Conservation (phyloP, 352 stramenopile genomes). For the Phytophthora sojae region DNA sequence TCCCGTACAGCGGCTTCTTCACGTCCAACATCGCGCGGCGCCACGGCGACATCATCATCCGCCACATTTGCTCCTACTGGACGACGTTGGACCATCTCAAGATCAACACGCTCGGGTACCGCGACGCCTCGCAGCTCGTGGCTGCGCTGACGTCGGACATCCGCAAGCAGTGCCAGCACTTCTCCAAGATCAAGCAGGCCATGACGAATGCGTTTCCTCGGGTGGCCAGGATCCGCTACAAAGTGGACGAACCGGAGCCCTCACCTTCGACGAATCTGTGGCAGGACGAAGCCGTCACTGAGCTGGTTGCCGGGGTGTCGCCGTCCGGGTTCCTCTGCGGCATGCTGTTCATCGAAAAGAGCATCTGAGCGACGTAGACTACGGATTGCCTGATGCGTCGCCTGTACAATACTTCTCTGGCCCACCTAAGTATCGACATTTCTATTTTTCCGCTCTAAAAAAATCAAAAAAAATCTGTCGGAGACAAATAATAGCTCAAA, state of each 20-base stretch:
- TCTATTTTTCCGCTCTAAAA: too few species aligned
- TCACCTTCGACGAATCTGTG: constrained; percentile 42
- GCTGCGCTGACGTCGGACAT: constrained; percentile 58
- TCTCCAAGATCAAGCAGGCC: constrained; percentile 57
- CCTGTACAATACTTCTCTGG: too few species aligned
- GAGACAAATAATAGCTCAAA: too few species aligned
- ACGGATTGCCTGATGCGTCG: too few species aligned
- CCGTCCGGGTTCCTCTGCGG: constrained; percentile 56
- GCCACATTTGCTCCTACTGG: constrained; percentile 63
- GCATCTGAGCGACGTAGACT: constrained; percentile 15
- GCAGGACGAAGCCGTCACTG: constrained; percentile 52
- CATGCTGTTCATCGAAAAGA: constrained; percentile 68
- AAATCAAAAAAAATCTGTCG: too few species aligned
- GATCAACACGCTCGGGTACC: constrained; percentile 59
- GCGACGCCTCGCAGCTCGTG: constrained; percentile 51
- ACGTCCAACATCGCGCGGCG: constrained; percentile 61
- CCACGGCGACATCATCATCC: constrained; percentile 68
- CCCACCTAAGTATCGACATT: too few species aligned
- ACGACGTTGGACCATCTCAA: constrained; percentile 45
- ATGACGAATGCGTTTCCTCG: constrained; percentile 53
- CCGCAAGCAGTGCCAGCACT: constrained; percentile 63
- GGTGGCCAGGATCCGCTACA: constrained; percentile 52
- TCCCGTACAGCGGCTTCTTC: constrained; percentile 64
- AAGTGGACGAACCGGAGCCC: constrained; percentile 40
- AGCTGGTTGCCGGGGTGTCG: constrained; percentile 57